phyloP scores from a whole-genome alignment of 192 early-diverging fungal species.

The Funneliformis mosseae region DNA sequence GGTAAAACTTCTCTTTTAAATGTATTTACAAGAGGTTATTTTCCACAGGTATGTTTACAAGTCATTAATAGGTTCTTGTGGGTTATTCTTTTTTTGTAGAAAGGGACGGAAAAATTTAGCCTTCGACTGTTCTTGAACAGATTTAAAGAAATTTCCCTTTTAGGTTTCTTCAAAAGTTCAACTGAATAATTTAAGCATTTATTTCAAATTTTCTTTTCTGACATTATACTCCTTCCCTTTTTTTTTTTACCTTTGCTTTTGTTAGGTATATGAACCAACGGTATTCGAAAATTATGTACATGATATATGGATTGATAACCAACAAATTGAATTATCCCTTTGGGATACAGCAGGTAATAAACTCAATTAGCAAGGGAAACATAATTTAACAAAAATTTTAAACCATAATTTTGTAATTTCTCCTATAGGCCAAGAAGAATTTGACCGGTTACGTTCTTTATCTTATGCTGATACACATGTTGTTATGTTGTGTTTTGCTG shows the following conservation, averaged over 20 bases:
- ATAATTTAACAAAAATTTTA: not conserved
- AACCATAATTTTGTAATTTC: not conserved
- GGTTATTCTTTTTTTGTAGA: too few species aligned
- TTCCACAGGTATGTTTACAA: conserved; percentile 40
- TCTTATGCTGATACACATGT: conserved; percentile 94
- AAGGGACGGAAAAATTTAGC: too few species aligned
- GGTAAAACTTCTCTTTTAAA: conserved; percentile 48
- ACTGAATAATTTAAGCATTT: too few species aligned
- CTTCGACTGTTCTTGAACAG: too few species aligned
- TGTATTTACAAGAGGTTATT: conserved; percentile 44
- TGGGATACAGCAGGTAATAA: conserved; percentile 48
- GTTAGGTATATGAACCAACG: conserved; percentile 48
- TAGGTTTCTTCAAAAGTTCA: too few species aligned
- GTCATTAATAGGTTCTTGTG: too few species aligned
- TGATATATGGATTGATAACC: conserved; percentile 42
- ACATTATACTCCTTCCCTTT: not conserved
- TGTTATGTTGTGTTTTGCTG: conserved; percentile 90
- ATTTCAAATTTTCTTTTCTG: not conserved
- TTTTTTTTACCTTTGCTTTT: not conserved
- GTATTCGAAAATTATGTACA: conserved; percentile 48
- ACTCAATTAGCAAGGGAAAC: not conserved
- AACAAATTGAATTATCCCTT: conserved; percentile 41
- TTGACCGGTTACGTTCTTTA: conserved; percentile 89
- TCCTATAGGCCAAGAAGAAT: conserved; percentile 85
- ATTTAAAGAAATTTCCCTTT: too few species aligned